These are phyloP conservation scores for Sporothrix inflata DNA, from an alignment of 2,329 filamentous ascomycete genomes.

Conservation along the genomic window DNA sequence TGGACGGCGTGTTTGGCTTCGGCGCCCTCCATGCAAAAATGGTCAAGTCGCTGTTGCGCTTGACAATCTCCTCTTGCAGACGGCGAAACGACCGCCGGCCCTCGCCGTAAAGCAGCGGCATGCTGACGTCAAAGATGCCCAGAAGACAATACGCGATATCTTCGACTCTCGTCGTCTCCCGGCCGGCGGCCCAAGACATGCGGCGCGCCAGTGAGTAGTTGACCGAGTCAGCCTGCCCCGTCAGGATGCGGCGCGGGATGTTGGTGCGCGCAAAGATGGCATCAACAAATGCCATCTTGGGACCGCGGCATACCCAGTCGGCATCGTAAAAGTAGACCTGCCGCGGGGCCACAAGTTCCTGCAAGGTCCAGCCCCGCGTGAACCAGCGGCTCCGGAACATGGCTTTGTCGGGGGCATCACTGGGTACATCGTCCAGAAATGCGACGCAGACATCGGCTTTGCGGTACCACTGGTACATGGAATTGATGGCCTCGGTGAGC, in stretches of 20 bases:
- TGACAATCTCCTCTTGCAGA: conserved; percentile 34
- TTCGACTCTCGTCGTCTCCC: conserved; percentile 32
- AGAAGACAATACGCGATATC: conserved; percentile 36
- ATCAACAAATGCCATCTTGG: conserved; percentile 32
- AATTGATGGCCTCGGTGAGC: conserved; percentile 34
- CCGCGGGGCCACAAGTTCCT: conserved; percentile 62
- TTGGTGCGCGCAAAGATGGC: conserved; percentile 33
- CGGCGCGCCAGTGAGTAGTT: conserved; percentile 31
- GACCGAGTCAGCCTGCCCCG: conserved; percentile 2
- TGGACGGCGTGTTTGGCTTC: not conserved
- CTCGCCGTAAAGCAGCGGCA: conserved; percentile 36
- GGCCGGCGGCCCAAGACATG: conserved; percentile 33
- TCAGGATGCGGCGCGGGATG: conserved; percentile 34
- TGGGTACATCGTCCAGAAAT: conserved; percentile 23
- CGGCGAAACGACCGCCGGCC: conserved; percentile 32
- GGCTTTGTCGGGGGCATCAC: not conserved
- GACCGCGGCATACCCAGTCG: conserved; percentile 39
- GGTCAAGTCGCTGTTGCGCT: conserved; percentile 30
- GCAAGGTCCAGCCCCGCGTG: conserved; percentile 61
- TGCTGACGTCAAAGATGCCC: conserved; percentile 33
- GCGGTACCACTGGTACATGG: conserved; percentile 35
- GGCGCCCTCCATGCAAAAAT: conserved; percentile 36
- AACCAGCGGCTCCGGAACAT: conserved; percentile 39
- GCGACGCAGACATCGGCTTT: conserved; percentile 28
- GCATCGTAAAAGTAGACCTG: conserved; percentile 40